Conservation (phyloP, 2,329 filamentous ascomycete genomes). For the Epichloe sylvatica region DNA sequence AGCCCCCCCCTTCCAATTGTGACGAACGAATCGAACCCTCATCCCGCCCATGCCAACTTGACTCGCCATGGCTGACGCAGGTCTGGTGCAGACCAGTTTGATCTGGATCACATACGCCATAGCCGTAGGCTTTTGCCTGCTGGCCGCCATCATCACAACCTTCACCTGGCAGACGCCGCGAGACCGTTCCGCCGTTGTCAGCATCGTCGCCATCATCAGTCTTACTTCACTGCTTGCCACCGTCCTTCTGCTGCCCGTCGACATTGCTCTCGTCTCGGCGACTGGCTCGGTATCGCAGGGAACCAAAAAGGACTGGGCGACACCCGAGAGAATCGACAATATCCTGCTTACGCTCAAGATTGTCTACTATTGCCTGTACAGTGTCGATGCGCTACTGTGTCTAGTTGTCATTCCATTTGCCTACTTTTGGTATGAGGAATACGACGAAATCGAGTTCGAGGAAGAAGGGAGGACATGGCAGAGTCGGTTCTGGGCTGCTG, state of each 20-base stretch:
- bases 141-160: slow-evolving; percentile 70
- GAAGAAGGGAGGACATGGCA: slow-evolving; percentile 62
- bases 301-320: slow-evolving; percentile 93
- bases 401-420: slow-evolving; percentile 84
- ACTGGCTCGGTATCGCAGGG: slow-evolving; percentile 65
- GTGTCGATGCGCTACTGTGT: slow-evolving; percentile 78
- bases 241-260: slow-evolving; percentile 81
- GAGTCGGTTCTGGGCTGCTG: slow-evolving; percentile 63
- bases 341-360: slow-evolving; percentile 72
- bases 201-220: slow-evolving; percentile 71
- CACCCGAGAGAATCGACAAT: slow-evolving; percentile 59
- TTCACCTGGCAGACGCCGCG: slow-evolving; percentile 83
- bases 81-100: slow-evolving; percentile 69
- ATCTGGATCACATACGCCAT: slow-evolving; percentile 93
- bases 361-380: slow-evolving; percentile 88
- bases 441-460: slow-evolving; percentile 79
- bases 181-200: slow-evolving; percentile 73
- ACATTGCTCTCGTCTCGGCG: slow-evolving; percentile 86
- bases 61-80: slow-evolving; percentile 28
- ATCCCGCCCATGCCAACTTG: background rate
- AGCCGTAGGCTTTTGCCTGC: slow-evolving; percentile 61
- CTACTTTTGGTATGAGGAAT: slow-evolving; percentile 98
- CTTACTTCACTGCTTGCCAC: slow-evolving; percentile 81
- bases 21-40: background rate
- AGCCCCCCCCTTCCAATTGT: background rate